Conservation (phyloP, 1,139 yeast species). For the Nakaseomyces sp. region DNA sequence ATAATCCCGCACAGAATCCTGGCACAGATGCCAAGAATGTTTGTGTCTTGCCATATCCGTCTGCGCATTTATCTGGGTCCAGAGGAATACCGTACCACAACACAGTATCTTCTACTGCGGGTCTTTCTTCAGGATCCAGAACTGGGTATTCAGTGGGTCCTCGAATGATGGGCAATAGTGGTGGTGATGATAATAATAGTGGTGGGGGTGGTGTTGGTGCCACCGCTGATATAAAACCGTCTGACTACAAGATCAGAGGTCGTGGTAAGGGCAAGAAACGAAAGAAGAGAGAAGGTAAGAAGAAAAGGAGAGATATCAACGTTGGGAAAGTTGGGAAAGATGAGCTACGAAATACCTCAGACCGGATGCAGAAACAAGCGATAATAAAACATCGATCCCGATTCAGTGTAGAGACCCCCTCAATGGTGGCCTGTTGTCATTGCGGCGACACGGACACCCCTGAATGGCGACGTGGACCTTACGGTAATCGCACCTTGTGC, state of each 20-base stretch:
- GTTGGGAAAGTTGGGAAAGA: neutral
- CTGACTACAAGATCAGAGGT: neutral
- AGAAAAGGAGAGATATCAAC: neutral
- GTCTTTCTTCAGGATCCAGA: no score
- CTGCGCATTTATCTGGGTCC: neutral
- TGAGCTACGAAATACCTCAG: neutral
- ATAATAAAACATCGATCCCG: neutral
- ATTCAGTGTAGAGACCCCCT: neutral
- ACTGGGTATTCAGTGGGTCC: no score
- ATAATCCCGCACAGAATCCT: neutral
- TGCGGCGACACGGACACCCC: slow-evolving; percentile 75
- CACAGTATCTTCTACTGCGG: no score
- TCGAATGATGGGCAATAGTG: no score
- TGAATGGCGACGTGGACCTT: slow-evolving; percentile 79
- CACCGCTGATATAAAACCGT: neutral
- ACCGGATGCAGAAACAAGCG: neutral
- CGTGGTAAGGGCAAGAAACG: neutral
- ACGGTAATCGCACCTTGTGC: slow-evolving; percentile 64
- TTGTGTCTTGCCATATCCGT: neutral
- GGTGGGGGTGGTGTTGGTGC: neutral
- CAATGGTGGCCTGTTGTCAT: slow-evolving; percentile 24
- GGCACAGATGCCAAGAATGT: neutral
- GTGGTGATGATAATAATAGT: neutral
- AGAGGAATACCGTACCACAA: neutral
- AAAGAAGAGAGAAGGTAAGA: neutral